phyloP scores from a whole-genome alignment of 2,329 filamentous ascomycete species.

The Bisporella sp. region DNA sequence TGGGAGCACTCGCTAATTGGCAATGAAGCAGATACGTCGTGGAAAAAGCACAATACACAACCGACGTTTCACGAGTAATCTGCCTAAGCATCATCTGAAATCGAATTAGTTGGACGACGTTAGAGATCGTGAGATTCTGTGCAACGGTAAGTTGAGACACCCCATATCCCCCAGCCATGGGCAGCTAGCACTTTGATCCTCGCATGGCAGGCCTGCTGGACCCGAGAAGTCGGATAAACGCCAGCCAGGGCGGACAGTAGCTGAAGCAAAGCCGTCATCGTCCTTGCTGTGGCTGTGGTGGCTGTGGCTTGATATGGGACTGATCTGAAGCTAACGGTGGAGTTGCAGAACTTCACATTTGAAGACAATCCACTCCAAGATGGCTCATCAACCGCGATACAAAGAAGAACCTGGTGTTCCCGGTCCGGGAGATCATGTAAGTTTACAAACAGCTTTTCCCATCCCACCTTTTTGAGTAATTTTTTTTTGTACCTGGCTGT shows the following conservation, averaged over 20 bases:
- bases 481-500: slow-evolving; percentile 1
- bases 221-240: too few species aligned
- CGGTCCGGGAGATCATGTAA: slow-evolving; percentile 36
- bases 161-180: too few species aligned
- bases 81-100: not conserved
- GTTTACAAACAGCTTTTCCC: slow-evolving; percentile 16
- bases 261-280: too few species aligned
- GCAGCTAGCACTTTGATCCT: too few species aligned
- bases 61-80: slow-evolving; percentile 16
- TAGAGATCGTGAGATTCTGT: too few species aligned
- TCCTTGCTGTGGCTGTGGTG: too few species aligned
- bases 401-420: slow-evolving; percentile 37
- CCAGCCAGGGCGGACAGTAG: too few species aligned
- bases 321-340: not conserved
- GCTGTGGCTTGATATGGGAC: too few species aligned
- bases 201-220: too few species aligned
- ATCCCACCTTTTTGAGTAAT: slow-evolving; percentile 8
- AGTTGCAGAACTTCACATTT: slow-evolving; percentile 10
- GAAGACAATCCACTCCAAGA: slow-evolving; percentile 14
- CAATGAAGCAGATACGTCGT: slow-evolving; percentile 13
- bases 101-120: too few species aligned
- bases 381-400: slow-evolving; percentile 31
- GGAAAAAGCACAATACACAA: slow-evolving; percentile 10
- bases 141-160: not conserved
- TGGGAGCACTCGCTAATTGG: slow-evolving; percentile 8